Evolutionary conservation across 2,329 filamentous ascomycete genomes (phyloP).

Genomic region (Penicillium vulpinum): DNA sequence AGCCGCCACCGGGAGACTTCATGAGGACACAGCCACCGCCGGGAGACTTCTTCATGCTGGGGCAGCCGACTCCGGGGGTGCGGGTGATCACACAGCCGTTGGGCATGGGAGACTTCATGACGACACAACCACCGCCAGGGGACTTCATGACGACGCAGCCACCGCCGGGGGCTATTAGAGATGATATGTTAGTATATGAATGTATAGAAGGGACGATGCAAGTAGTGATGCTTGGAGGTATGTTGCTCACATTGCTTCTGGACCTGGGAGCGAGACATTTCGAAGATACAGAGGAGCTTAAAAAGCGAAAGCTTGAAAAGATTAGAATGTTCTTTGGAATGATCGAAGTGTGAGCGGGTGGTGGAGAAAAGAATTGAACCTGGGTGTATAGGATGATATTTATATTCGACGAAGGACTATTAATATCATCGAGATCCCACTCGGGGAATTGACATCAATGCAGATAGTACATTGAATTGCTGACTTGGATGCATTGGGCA

Average conservation of each 20-base stretch:
- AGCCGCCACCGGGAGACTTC: conserved; percentile 19
- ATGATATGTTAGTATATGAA: conserved; percentile 7
- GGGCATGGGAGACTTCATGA: neutral
- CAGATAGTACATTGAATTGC: neutral
- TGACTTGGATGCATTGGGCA: neutral
- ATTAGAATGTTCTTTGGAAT: conserved; percentile 12
- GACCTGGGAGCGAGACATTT: conserved; percentile 29
- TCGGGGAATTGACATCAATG: neutral
- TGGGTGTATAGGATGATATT: neutral
- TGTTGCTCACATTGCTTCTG: conserved; percentile 25
- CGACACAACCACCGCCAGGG: conserved; percentile 5
- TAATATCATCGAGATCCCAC: neutral
- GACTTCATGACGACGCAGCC: conserved; percentile 32
- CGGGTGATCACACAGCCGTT: neutral
- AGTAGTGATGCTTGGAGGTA: neutral
- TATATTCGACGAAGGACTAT: neutral
- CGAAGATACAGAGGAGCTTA: conserved; percentile 20
- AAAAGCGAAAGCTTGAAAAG: conserved; percentile 16
- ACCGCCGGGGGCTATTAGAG: conserved; percentile 27
- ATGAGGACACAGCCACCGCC: conserved; percentile 4
- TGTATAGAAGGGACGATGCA: neutral
- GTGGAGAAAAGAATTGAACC: conserved; percentile 5
- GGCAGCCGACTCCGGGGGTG: neutral
- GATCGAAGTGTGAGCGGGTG: conserved; percentile 13
- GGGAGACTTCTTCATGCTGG: conserved; percentile 4